These are phyloP conservation scores for Lactarius sp. DNA, from an alignment of 768 basidiomycete species.

Conservation along the genomic window DNA sequence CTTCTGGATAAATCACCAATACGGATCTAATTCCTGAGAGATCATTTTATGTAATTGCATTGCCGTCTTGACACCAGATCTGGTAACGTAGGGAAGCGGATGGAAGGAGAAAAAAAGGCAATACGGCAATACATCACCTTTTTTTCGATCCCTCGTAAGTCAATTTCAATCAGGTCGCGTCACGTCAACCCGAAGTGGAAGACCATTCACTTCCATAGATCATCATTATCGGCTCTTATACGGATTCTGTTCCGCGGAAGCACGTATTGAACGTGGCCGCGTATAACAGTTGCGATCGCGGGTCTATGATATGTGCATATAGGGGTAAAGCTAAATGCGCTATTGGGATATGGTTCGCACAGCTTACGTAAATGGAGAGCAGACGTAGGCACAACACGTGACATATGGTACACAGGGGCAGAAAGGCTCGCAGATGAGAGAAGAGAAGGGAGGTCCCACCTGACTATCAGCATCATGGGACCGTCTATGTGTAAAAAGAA, in stretches of 20 bases:
- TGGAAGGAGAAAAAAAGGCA: neutral
- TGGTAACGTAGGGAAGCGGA: neutral
- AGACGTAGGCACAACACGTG: conserved; percentile 14
- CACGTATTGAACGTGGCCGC: conserved; percentile 5
- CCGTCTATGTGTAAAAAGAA: conserved; percentile 3
- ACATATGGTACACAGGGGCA: conserved; percentile 17
- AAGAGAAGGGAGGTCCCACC: neutral
- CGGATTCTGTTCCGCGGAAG: conserved; percentile 8
- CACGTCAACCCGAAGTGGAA: conserved; percentile 1
- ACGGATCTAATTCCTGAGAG: conserved; percentile 9
- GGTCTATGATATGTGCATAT: conserved; percentile 9
- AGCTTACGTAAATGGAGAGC: conserved; percentile 6
- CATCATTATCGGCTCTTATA: conserved; percentile 9
- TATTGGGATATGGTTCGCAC: conserved; percentile 11
- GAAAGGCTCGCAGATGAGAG: neutral
- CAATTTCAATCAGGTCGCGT: conserved; percentile 8
- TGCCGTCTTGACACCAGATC: neutral
- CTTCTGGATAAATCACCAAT: conserved; percentile 16
- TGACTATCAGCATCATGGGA: neutral
- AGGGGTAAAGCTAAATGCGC: conserved; percentile 15
- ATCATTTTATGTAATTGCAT: conserved; percentile 10
- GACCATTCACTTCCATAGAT: conserved; percentile 6
- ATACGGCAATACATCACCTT: conserved; percentile 1
- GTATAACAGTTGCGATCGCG: conserved; percentile 2
- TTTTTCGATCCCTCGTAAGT: neutral